Evolutionary conservation across 441 rosid genomes (phyloP).

Genomic region (Erodium moschatum): DNA sequence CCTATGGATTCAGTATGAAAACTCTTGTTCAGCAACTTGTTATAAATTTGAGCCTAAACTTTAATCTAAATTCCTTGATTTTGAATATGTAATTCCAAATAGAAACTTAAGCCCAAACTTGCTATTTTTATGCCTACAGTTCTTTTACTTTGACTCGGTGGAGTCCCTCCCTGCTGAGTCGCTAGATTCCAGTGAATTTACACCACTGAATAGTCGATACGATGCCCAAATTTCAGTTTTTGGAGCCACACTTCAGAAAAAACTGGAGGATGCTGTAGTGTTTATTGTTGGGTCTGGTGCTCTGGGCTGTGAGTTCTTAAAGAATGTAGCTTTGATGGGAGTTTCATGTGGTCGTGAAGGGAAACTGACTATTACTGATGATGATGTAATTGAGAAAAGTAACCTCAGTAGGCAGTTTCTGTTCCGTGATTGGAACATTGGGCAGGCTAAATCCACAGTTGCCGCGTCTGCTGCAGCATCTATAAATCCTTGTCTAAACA

Average conservation of each 20-base stretch:
- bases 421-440: constrained; percentile 91
- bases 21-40: no score
- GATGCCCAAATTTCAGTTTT: constrained; percentile 90
- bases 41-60: no score
- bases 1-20: no score
- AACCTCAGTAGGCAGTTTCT: constrained; percentile 89
- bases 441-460: constrained; percentile 88
- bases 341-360: constrained; percentile 69
- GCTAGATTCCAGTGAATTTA: constrained; percentile 51
- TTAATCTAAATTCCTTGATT: no score
- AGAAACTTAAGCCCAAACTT: no score
- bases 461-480: constrained; percentile 74
- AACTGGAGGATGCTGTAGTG: constrained; percentile 63
- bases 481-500: constrained; percentile 51
- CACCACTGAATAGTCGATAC: constrained; percentile 58
- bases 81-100: no score
- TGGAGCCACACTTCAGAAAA: constrained; percentile 76
- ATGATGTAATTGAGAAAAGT: constrained; percentile 90
- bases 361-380: constrained; percentile 74
- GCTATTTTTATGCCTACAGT: constrained; percentile 50
- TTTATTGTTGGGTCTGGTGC: constrained; percentile 90
- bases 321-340: constrained; percentile 85
- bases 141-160: constrained; percentile 81
- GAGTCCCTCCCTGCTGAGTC: constrained; percentile 73
- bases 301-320: constrained; percentile 82